phyloP scores from a whole-genome alignment of 345 rosid species.

The Anacardium occidentale region DNA sequence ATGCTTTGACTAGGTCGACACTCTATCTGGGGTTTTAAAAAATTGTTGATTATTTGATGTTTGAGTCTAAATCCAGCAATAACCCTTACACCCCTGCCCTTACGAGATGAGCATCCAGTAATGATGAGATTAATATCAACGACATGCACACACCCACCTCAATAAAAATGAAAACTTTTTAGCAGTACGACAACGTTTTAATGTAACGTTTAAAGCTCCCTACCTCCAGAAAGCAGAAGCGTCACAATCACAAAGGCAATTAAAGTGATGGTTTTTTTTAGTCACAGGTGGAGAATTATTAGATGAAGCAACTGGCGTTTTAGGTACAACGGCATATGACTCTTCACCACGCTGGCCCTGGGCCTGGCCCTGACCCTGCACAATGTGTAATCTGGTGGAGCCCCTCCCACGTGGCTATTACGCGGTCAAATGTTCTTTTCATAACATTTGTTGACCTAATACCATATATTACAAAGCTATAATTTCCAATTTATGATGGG shows the following conservation, averaged over 20 bases:
- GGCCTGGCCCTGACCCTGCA: not conserved
- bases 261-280: not conserved
- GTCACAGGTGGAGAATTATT: slow-evolving; percentile 11
- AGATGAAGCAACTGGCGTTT: slow-evolving; percentile 20
- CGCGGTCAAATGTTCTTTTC: slow-evolving; percentile 19
- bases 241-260: not conserved
- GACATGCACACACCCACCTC: slow-evolving; percentile 11
- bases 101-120: no score
- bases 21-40: no score
- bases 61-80: slow-evolving; percentile 19
- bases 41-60: not conserved
- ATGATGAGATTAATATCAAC: no score
- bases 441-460: no score
- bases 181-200: slow-evolving; percentile 25
- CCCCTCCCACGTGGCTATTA: slow-evolving; percentile 34
- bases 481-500: no score
- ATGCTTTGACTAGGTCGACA: no score
- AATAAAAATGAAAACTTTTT: no score
- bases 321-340: slow-evolving; percentile 45
- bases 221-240: not conserved
- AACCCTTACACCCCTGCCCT: no score
- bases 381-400: slow-evolving; percentile 16
- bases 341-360: slow-evolving; percentile 17
- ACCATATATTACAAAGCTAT: no score
- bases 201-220: not conserved